Percentiles rank a stretch among this genome's conserved stretches.
Conservation (phyloP, 192 early-diverging fungal species). For the Spinellus fusiger region DNA sequence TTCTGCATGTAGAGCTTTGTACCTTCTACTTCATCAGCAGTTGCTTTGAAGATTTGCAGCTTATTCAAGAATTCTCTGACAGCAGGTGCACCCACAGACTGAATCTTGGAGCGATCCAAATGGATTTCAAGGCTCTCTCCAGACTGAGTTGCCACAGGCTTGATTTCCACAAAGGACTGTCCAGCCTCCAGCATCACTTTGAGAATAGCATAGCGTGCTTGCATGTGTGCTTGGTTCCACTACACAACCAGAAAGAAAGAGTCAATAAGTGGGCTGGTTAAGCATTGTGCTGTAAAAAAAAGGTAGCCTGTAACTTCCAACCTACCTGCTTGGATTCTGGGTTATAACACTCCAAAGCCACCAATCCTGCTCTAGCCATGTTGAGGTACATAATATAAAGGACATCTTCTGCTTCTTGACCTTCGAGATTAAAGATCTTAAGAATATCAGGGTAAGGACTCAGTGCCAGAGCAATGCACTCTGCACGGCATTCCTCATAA, state of each 20-base stretch:
- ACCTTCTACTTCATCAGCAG: constrained; percentile 44
- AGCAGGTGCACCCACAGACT: constrained; percentile 40
- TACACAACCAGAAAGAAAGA: no score
- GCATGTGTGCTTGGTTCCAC: constrained; percentile 59
- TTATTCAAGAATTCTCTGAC: constrained; percentile 49
- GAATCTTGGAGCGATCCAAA: constrained; percentile 48
- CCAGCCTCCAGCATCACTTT: constrained; percentile 41
- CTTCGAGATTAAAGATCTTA: constrained; percentile 43
- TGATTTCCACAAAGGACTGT: constrained; percentile 29
- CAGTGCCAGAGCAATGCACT: constrained; percentile 44
- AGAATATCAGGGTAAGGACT: constrained; percentile 38
- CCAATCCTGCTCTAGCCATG: constrained; percentile 55
- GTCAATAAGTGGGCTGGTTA: no score
- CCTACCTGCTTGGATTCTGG: constrained; percentile 33
- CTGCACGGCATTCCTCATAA: constrained; percentile 53
- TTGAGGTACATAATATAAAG: constrained; percentile 43
- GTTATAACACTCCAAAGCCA: constrained; percentile 48
- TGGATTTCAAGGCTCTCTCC: constrained; percentile 36
- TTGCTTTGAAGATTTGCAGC: constrained; percentile 56
- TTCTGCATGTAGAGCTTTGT: constrained; percentile 37
- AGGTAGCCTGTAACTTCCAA: background rate
- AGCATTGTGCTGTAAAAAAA: background rate
- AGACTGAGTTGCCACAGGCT: constrained; percentile 6
- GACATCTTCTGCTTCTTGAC: constrained; percentile 42
- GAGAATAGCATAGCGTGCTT: constrained; percentile 53